These are phyloP conservation scores for Botrytis porri DNA, from an alignment of 2,329 filamentous ascomycete genomes.

Conservation along the genomic window DNA sequence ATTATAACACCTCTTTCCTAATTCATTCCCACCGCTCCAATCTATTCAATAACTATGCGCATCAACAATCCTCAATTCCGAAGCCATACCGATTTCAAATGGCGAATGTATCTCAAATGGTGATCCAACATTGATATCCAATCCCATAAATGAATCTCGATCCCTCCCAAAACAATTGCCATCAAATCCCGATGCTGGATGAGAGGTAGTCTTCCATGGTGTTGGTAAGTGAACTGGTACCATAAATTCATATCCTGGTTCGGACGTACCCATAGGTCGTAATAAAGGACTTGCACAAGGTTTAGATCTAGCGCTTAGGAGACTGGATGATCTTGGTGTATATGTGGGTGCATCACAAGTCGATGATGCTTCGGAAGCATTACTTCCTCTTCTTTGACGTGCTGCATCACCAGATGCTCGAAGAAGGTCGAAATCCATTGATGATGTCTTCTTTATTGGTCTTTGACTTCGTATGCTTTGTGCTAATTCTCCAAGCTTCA, in stretches of 20 bases:
- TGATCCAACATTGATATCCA: constrained; percentile 1
- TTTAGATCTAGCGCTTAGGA: neutral
- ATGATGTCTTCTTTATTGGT: constrained; percentile 18
- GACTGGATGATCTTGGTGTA: neutral
- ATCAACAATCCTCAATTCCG: constrained; percentile 10
- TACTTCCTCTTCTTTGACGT: constrained; percentile 5
- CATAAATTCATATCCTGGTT: constrained; percentile 6
- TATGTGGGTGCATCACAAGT: neutral
- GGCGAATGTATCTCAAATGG: constrained; percentile 12
- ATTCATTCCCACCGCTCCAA: neutral
- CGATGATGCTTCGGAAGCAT: constrained; percentile 7
- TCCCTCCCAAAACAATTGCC: neutral
- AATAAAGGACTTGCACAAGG: constrained; percentile 1
- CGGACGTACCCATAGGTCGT: neutral
- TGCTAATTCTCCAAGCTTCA: constrained; percentile 17
- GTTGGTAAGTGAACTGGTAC: neutral
- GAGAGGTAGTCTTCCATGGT: neutral
- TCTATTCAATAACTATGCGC: neutral
- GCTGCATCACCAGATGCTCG: constrained; percentile 18
- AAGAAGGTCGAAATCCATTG: constrained; percentile 17
- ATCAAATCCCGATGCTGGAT: neutral
- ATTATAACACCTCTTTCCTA: neutral
- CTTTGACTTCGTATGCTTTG: constrained; percentile 8
- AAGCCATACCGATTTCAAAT: constrained; percentile 10
- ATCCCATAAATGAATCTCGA: neutral